A percentile compares a stretch with the other conserved stretches of the same genome.
phyloP scores from a whole-genome alignment of 768 basidiomycete species.

The Kwoniella heveanensis region DNA sequence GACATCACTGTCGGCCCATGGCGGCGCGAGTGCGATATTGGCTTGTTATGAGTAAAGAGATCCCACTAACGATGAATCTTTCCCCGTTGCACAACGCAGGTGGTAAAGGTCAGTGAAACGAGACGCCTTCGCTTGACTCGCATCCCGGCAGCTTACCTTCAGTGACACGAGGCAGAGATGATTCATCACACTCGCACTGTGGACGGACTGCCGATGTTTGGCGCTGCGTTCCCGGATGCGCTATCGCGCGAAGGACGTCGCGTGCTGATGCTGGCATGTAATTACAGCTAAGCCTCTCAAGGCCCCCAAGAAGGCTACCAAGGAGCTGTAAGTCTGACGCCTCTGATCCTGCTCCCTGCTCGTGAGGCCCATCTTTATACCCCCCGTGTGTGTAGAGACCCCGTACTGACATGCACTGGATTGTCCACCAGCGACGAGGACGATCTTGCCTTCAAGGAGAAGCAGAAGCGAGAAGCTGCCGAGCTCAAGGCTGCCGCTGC shows the following conservation, averaged over 20 bases:
- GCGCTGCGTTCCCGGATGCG: too few relatives aligned
- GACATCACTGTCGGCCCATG: too few relatives aligned
- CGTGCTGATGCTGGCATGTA: neutral
- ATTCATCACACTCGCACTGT: too few relatives aligned
- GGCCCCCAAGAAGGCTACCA: slow-evolving; percentile 51
- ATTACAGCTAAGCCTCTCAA: slow-evolving; percentile 38
- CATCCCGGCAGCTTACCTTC: too few relatives aligned
- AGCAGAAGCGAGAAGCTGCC: slow-evolving; percentile 39
- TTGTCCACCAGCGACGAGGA: slow-evolving; percentile 47
- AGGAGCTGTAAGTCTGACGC: slow-evolving; percentile 35
- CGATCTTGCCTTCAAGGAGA: slow-evolving; percentile 46
- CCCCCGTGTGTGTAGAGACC: neutral
- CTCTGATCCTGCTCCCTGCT: too few relatives aligned
- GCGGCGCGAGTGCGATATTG: too few relatives aligned
- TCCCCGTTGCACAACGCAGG: slow-evolving; percentile 7
- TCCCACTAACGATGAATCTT: neutral
- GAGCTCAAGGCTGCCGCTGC: slow-evolving; percentile 34
- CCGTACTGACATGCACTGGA: too few relatives aligned
- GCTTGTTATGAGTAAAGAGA: too few relatives aligned
- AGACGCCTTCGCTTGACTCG: too few relatives aligned
- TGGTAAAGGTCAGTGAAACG: slow-evolving; percentile 40
- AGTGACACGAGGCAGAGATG: too few relatives aligned
- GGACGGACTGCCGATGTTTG: too few relatives aligned
- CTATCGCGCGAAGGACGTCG: too few relatives aligned
- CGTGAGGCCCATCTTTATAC: neutral